Evolutionary conservation across 768 basidiomycete genomes (phyloP).

Genomic region (Termitomyces sp.): DNA sequence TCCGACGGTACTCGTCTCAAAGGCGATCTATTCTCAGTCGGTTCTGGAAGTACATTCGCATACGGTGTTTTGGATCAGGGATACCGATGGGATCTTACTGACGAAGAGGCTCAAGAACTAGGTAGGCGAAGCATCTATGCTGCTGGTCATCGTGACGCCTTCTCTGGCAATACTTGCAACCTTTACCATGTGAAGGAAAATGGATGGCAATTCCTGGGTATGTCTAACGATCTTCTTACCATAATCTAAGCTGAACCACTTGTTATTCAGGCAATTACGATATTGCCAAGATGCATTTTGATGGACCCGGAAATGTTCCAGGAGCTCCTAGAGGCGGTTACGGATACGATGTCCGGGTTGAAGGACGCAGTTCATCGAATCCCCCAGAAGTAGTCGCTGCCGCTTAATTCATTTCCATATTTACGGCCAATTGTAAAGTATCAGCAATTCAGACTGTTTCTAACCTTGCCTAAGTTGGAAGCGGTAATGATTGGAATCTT

Average conservation of each 20-base stretch:
- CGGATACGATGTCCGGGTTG: constrained; percentile 72
- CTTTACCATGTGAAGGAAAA: constrained; percentile 92
- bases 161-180: constrained; percentile 94
- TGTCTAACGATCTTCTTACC: constrained; percentile 13
- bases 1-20: constrained; percentile 94
- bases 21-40: constrained; percentile 97
- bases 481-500: background rate
- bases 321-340: constrained; percentile 65
- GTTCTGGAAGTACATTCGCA: constrained; percentile 97
- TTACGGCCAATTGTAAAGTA: constrained; percentile 12
- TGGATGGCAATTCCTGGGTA: constrained; percentile 96
- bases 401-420: constrained; percentile 2
- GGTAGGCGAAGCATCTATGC: constrained; percentile 93
- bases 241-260: constrained; percentile 1
- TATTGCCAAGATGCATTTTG: constrained; percentile 85
- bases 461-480: background rate
- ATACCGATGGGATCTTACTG: constrained; percentile 87
- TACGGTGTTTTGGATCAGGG: constrained; percentile 98
- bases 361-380: constrained; percentile 49
- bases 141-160: constrained; percentile 94
- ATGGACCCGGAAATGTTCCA: constrained; percentile 67
- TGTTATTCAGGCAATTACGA: constrained; percentile 78
- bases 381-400: constrained; percentile 29
- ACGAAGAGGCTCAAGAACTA: constrained; percentile 92
- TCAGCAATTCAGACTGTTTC: background rate